phyloP scores from a whole-genome alignment of 192 early-diverging fungal species.

The Polychytrium aggregatum region DNA sequence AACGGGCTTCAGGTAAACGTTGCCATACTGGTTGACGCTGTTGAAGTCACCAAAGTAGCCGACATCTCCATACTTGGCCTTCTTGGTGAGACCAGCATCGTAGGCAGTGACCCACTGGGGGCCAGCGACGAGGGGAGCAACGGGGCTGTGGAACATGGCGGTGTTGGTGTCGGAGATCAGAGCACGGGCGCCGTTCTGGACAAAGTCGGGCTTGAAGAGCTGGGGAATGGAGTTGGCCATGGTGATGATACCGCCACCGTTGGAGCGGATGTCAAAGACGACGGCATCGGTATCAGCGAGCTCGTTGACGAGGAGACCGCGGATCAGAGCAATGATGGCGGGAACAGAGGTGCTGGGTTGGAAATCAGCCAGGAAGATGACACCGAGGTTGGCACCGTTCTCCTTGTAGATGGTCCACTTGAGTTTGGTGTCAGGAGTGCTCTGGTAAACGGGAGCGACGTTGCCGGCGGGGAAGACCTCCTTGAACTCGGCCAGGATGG shows the following conservation, averaged over 20 bases:
- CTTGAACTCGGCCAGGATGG: neutral
- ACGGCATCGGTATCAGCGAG: constrained; percentile 9
- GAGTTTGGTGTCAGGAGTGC: constrained; percentile 1
- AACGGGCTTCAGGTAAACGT: constrained; percentile 16
- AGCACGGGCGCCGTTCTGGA: neutral
- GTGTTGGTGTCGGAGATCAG: constrained; percentile 4
- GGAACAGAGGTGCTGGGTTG: neutral
- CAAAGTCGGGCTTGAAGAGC: constrained; percentile 4
- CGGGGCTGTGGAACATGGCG: neutral
- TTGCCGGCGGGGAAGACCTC: neutral
- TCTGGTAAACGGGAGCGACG: neutral
- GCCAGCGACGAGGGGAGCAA: too few species aligned
- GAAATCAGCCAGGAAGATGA: constrained; percentile 7
- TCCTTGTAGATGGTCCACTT: constrained; percentile 11
- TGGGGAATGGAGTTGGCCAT: constrained; percentile 10
- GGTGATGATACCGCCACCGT: constrained; percentile 13
- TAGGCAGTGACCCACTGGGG: neutral
- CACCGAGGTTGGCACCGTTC: constrained; percentile 10
- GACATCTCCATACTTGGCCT: too few species aligned
- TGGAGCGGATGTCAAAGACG: constrained; percentile 11
- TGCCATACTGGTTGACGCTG: constrained; percentile 4
- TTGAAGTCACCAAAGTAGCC: neutral
- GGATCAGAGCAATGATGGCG: neutral
- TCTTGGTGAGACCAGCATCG: neutral
- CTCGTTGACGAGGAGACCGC: constrained; percentile 8